Percentiles rank a stretch among this genome's conserved stretches.
Evolutionary conservation across 768 basidiomycete genomes (phyloP).

Genomic region (Auriscalpium orientale): DNA sequence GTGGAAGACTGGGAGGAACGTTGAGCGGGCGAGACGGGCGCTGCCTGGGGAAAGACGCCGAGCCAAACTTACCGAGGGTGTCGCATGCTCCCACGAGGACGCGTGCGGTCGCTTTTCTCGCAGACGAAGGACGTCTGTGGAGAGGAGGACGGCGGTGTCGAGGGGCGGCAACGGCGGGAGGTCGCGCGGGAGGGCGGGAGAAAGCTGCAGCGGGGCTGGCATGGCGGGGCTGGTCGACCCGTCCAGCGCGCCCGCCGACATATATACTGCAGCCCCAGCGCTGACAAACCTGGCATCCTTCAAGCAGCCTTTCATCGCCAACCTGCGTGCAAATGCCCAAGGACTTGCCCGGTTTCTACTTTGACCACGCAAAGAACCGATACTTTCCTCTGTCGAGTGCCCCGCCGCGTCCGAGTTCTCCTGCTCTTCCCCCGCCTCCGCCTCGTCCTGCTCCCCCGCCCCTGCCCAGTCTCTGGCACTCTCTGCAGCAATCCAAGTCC

Average conservation of each 20-base stretch:
- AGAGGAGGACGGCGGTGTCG: background rate
- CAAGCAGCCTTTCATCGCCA: too few relatives aligned
- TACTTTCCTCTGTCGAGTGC: constrained; percentile 20
- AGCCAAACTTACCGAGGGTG: background rate
- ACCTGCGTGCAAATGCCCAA: constrained; percentile 6
- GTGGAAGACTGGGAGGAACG: background rate
- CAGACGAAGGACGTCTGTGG: background rate
- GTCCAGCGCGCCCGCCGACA: too few relatives aligned
- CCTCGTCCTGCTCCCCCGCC: too few relatives aligned
- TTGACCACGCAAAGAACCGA: constrained; percentile 15
- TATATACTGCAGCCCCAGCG: too few relatives aligned
- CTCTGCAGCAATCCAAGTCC: too few relatives aligned
- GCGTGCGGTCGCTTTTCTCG: background rate
- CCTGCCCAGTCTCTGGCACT: too few relatives aligned
- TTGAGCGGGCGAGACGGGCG: background rate
- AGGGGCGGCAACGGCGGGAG: background rate
- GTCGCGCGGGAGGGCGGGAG: background rate
- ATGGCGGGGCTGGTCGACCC: background rate
- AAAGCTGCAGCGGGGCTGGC: background rate
- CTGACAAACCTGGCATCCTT: background rate
- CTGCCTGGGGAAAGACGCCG: background rate
- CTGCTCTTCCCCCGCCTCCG: too few relatives aligned
- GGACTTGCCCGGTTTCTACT: constrained; percentile 22
- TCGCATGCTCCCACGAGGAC: background rate
- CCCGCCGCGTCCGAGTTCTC: background rate